These are phyloP conservation scores for Pyrus communis DNA, from an alignment of 306 rosid species.

Conservation along the genomic window DNA sequence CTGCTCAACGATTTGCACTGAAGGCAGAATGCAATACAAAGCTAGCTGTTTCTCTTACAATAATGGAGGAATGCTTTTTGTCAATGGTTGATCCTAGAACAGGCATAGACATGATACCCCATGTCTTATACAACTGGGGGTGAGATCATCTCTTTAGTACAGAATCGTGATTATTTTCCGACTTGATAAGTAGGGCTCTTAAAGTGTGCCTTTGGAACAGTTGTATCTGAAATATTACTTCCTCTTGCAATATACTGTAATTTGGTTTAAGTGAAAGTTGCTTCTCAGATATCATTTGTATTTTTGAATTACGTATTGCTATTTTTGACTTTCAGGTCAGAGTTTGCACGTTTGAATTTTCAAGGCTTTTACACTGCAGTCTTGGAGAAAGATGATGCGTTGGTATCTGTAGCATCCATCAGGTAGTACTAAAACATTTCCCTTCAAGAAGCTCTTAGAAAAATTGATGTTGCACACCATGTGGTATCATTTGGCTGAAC, in stretches of 20 bases:
- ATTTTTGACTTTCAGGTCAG: slow-evolving; percentile 62
- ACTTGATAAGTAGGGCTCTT: not conserved
- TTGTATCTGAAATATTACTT: not conserved
- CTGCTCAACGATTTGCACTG: slow-evolving; percentile 79
- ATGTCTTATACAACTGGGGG: slow-evolving; percentile 88
- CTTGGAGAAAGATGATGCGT: slow-evolving; percentile 81
- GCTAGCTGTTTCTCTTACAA: slow-evolving; percentile 87
- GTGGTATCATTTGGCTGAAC: not conserved
- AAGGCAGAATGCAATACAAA: slow-evolving; percentile 93
- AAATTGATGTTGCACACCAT: not conserved
- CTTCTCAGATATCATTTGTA: not conserved
- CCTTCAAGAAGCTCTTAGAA: not conserved
- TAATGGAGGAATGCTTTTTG: slow-evolving; percentile 94
- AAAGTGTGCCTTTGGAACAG: not conserved
- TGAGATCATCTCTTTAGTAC: slow-evolving; percentile 34
- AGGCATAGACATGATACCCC: slow-evolving; percentile 98
- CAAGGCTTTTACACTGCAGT: slow-evolving; percentile 87
- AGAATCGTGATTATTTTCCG: not conserved
- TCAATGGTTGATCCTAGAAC: slow-evolving; percentile 96
- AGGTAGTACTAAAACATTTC: slow-evolving; percentile 38
- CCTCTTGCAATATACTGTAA: not conserved
- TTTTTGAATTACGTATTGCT: slow-evolving; percentile 7
- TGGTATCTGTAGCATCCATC: slow-evolving; percentile 83
- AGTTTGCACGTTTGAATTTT: slow-evolving; percentile 83
- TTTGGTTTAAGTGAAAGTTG: not conserved